A percentile compares a stretch with the other conserved stretches of the same genome.
Evolutionary conservation across 805 yeast genomes (phyloP).

Genomic region (Blastobotrys attinorum): DNA sequence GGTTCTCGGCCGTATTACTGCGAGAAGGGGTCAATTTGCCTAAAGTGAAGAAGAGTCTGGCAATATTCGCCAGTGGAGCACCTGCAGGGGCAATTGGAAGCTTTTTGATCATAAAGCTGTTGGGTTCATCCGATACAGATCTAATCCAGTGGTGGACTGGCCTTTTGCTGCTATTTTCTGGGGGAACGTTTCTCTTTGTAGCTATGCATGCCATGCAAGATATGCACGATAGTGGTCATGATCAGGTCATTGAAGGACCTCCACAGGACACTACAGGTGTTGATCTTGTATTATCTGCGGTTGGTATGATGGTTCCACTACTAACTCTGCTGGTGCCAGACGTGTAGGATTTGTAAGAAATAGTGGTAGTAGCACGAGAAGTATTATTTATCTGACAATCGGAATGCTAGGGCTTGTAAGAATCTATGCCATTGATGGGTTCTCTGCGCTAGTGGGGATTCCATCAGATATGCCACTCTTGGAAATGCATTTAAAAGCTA

Average conservation of each 20-base stretch:
- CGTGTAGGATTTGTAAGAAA: conserved; percentile 11
- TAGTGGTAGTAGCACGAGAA: no score
- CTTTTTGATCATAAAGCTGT: conserved; percentile 29
- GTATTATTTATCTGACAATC: no score
- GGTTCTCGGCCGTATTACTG: conserved; percentile 49
- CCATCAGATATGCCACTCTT: no score
- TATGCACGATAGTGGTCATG: conserved; percentile 11
- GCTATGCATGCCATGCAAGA: conserved; percentile 56
- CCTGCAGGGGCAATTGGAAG: conserved; percentile 54
- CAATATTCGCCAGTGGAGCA: conserved; percentile 49
- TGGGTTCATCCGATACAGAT: conserved; percentile 14
- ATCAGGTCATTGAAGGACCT: conserved; percentile 5
- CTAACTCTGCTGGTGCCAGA: conserved; percentile 27
- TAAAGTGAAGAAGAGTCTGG: conserved; percentile 39
- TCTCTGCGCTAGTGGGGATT: no score
- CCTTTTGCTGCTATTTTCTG: conserved; percentile 47
- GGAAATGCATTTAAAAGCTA: no score
- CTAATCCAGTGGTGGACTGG: conserved; percentile 39
- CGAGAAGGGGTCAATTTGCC: conserved; percentile 29
- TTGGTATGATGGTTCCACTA: conserved; percentile 28
- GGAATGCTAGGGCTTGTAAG: no score
- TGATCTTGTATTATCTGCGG: conserved; percentile 20
- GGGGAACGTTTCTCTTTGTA: conserved; percentile 67
- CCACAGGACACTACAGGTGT: conserved; percentile 4
- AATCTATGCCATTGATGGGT: no score